Base-by-base conservation (phyloP, 768 basidiomycete genomes). In the Termitomyces sp. region DNA sequence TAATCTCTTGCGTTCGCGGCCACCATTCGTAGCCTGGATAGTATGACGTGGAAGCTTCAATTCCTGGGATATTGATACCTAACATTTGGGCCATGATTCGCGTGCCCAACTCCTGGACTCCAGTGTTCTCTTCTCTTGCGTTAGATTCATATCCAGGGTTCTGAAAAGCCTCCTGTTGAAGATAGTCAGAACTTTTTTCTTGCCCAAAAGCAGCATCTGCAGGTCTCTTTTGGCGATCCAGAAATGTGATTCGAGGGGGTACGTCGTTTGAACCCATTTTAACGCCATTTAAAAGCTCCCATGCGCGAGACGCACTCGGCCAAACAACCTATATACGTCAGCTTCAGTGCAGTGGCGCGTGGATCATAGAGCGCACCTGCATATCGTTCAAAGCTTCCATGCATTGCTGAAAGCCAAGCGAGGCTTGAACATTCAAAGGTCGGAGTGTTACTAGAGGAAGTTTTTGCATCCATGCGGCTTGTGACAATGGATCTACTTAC, bases 21-120 rank as follows among this genome's bases (percentile, higher is more conserved):
- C 84, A 86, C 85, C 82, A 85, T 63, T 85, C 83, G 61, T 82
- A 85, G 25, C 82, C 84, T 16, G 79, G 75, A 64, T 73, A 76
- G 58, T 75, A 79, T 12, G 79, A 79, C 3, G 78, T 77, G 38
- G 85, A 83, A 38, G 84, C 76, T 54, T 85, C 84, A 31, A 85
- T 74, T 27, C 83, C 84, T 42, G 83, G 83, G 56, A 86, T 76
- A 64, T 86, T 83, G 22, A 86, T 67, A 15, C 84, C 85, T 22
- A 87, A 69, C 84, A 87, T 87, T 61, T 86, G 83, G 13, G 85
- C 85, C 84, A 87, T 86, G 54, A 87, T 76, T 44, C 83, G 77
- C 32, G 79, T 81, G 57, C 79, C 80, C 53, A 86, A 71, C 57
- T 85, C 85, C 62, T 86, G 85, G 27, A 84, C 80, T 35, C 83